Base-by-base conservation (phyloP, 192 early-diverging fungal genomes). In the Rhizophagus clarus region DNA sequence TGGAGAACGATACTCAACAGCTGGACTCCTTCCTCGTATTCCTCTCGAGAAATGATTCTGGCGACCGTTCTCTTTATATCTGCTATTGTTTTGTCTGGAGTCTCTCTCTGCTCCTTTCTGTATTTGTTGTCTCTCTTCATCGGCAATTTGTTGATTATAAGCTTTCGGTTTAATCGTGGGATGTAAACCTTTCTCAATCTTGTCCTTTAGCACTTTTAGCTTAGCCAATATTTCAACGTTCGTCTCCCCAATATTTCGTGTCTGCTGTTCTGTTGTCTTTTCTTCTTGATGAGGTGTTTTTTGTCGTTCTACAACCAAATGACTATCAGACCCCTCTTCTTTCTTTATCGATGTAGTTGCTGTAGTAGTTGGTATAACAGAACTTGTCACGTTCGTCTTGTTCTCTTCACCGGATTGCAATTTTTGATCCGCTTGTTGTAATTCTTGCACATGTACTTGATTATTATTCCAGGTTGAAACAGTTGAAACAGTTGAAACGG, bases 171-270 rank as follows among this genome's bases (percentile, higher is more conserved):
- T 73, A 49, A 73, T 42, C 8, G 1, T 73, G 2, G 71, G 40
- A 26, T 73, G 71, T 28, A 73, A 28, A 26, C 71, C 71, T 2
- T n/a, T 32, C 11, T 73, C 42, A 40, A 73, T 73, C 37, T 73
- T 31, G 14, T 73, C 40, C 47, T 47, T 73, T n/a, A 73, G 29
- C 20, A 15, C n/a, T 47, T 49, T 32, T 24, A 73, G 40, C 22
- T 73, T 73, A 28, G 31, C 29, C 4, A 42, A 12, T 17, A 73
- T 51, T 24, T 73, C 71, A 29, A 42, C 71, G 37, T 32, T 42
- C 42, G 71, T 49, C 7, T 51, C 42, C 28, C 37, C 71, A 73
- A 4, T 24, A n/a, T 29, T 26, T 37, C 37, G 31, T 12, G 42
- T 15, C n/a, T 73, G 34, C n/a, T 42, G 31, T 14, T 73, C 71